phyloP scores from a whole-genome alignment of 352 stramenopile species.

The Pythium grandisporangium region DNA sequence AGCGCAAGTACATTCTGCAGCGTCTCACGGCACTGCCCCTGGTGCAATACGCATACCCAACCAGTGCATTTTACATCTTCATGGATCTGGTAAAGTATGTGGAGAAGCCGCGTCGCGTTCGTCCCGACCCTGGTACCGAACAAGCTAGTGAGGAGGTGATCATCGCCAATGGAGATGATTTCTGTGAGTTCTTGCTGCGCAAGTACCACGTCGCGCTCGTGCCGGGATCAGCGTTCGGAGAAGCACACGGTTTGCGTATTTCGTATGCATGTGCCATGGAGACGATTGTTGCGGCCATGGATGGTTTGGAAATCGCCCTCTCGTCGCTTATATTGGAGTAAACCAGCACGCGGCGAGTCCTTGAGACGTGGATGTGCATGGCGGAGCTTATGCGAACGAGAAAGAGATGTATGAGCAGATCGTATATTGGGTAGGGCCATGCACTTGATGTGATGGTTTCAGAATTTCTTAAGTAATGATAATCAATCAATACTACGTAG shows the following conservation, averaged over 20 bases:
- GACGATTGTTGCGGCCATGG: slow-evolving; percentile 50
- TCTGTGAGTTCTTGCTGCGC: slow-evolving; percentile 91
- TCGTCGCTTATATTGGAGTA: slow-evolving; percentile 39
- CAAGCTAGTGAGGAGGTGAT: slow-evolving; percentile 12
- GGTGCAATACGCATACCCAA: slow-evolving; percentile 79
- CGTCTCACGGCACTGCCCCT: slow-evolving; percentile 79
- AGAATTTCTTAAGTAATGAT: too few relatives aligned
- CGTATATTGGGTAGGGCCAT: neutral
- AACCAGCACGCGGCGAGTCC: too few relatives aligned
- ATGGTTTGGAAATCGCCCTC: slow-evolving; percentile 44
- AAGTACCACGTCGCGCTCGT: slow-evolving; percentile 88
- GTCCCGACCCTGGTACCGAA: too few relatives aligned
- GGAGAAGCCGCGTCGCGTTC: too few relatives aligned
- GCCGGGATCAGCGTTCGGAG: slow-evolving; percentile 94
- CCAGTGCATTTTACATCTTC: slow-evolving; percentile 95
- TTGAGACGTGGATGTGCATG: too few relatives aligned
- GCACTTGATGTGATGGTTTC: too few relatives aligned
- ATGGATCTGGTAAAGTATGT: slow-evolving; percentile 62
- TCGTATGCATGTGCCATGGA: slow-evolving; percentile 94
- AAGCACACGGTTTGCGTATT: slow-evolving; percentile 87
- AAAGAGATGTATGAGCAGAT: neutral
- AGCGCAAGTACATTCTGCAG: slow-evolving; percentile 89
- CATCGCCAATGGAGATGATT: slow-evolving; percentile 42
- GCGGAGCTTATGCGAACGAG: too few relatives aligned
- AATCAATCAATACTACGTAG: too few relatives aligned